These are phyloP conservation scores for Trichoderma sp. DNA, from an alignment of 2,329 filamentous ascomycete species.

Conservation along the genomic window DNA sequence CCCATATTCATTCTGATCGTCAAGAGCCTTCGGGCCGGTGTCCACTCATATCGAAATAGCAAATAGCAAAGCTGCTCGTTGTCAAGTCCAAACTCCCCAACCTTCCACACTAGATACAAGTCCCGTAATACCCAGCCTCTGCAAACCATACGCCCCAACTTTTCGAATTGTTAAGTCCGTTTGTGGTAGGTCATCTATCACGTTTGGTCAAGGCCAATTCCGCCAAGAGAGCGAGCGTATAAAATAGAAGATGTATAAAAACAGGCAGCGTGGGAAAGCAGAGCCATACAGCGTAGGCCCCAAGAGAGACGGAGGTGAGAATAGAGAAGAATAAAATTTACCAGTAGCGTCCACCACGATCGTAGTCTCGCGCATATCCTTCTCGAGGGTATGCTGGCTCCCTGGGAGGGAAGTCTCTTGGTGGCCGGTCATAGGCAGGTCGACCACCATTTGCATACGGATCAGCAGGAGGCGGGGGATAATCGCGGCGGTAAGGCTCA, in stretches of 20 bases:
- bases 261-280: not conserved
- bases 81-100: conserved; percentile 7
- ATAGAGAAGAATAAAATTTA: conserved; percentile 42
- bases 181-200: conserved; percentile 37
- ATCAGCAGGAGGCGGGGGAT: conserved; percentile 65
- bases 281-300: not conserved
- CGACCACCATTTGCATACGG: conserved; percentile 60
- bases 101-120: not conserved
- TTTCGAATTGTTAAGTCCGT: conserved; percentile 12
- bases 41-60: conserved; percentile 18
- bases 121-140: conserved; percentile 1
- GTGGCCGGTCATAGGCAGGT: conserved; percentile 56
- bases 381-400: conserved; percentile 45
- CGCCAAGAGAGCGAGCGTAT: conserved; percentile 29
- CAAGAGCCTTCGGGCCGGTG: conserved; percentile 14
- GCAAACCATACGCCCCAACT: not conserved
- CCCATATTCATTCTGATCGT: conserved; percentile 14
- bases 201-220: conserved; percentile 41
- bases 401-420: conserved; percentile 53
- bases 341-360: conserved; percentile 54
- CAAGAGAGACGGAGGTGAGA: not conserved
- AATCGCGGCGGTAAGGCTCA: conserved; percentile 73
- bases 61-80: conserved; percentile 22
- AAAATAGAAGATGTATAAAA: conserved; percentile 7
- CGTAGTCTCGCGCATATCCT: conserved; percentile 52